Evolutionary conservation across 2,329 filamentous ascomycete species (phyloP).

Genomic region (Plectosphaerella plurivora): DNA sequence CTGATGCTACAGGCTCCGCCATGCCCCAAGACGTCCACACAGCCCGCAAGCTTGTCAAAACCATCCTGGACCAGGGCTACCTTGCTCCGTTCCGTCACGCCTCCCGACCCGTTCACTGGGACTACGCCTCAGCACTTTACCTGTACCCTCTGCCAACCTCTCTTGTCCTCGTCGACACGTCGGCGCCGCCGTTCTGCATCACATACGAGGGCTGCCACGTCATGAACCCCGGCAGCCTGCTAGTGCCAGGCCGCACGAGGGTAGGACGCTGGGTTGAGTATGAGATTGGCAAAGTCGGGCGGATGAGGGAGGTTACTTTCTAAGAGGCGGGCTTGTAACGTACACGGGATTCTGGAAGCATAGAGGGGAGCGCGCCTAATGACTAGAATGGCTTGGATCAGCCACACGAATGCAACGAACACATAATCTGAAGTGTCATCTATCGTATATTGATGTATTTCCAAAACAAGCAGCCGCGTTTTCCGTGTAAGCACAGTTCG

Average conservation of each 20-base stretch:
- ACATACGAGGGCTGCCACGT: conserved; percentile 96
- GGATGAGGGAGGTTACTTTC: conserved; percentile 58
- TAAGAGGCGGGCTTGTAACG: conserved; percentile 19
- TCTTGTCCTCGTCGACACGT: conserved; percentile 76
- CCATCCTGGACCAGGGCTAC: conserved; percentile 84
- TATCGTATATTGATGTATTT: too few species aligned
- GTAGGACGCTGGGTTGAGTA: conserved; percentile 86
- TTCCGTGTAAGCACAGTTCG: too few species aligned
- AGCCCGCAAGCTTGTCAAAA: conserved; percentile 80
- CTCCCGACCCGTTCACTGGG: conserved; percentile 83
- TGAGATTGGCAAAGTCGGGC: conserved; percentile 61
- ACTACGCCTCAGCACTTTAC: conserved; percentile 70
- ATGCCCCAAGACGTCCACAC: conserved; percentile 47
- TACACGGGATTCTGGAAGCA: not conserved
- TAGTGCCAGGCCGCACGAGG: conserved; percentile 64
- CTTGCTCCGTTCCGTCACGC: conserved; percentile 82
- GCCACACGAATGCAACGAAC: too few species aligned
- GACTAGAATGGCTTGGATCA: too few species aligned
- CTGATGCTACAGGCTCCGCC: conserved; percentile 25
- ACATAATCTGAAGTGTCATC: too few species aligned
- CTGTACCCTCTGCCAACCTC: conserved; percentile 86
- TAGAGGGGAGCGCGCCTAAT: too few species aligned
- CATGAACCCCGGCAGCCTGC: conserved; percentile 81
- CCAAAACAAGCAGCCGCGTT: too few species aligned
- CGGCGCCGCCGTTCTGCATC: conserved; percentile 76